These are phyloP conservation scores for Fragaria nilgerrensis DNA, from an alignment of 306 rosid genomes.

Conservation along the genomic window DNA sequence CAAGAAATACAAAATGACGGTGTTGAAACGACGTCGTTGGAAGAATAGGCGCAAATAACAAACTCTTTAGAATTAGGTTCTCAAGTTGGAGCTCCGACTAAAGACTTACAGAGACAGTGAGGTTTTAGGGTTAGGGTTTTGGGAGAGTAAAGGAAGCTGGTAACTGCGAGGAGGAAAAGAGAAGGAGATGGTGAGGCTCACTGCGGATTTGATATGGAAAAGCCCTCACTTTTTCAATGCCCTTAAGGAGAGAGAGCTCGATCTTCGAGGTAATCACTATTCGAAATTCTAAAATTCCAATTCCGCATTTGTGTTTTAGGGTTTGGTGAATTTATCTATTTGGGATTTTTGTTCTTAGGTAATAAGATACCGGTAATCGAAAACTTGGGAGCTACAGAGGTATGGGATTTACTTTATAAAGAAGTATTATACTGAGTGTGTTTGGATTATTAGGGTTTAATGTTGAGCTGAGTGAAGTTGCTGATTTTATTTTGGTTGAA, in stretches of 20 bases:
- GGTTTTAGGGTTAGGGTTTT: background rate
- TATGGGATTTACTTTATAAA: slow-evolving; percentile 5
- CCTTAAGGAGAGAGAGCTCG: slow-evolving; percentile 82
- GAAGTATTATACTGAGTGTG: background rate
- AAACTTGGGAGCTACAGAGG: slow-evolving; percentile 98
- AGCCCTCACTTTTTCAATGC: slow-evolving; percentile 97
- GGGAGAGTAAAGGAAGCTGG: background rate
- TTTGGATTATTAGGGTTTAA: background rate
- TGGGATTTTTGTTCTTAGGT: slow-evolving; percentile 41
- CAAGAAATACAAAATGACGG: too few relatives aligned
- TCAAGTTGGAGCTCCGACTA: background rate
- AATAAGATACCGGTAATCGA: slow-evolving; percentile 86
- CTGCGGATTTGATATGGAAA: slow-evolving; percentile 90
- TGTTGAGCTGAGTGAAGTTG: background rate
- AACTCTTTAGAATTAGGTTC: background rate
- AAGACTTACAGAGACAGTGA: background rate
- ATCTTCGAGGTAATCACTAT: slow-evolving; percentile 61
- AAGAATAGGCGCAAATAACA: too few relatives aligned
- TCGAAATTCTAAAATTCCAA: background rate
- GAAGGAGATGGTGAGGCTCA: slow-evolving; percentile 72
- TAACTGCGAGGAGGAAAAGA: background rate
- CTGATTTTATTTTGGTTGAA: background rate
- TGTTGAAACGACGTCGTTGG: too few relatives aligned
- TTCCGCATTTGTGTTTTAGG: background rate
- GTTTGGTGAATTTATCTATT: background rate